A percentile compares a stretch with the other conserved stretches of the same genome.
Conservation (phyloP, 352 stramenopile genomes). For the Globisporangium heterothallicum region DNA sequence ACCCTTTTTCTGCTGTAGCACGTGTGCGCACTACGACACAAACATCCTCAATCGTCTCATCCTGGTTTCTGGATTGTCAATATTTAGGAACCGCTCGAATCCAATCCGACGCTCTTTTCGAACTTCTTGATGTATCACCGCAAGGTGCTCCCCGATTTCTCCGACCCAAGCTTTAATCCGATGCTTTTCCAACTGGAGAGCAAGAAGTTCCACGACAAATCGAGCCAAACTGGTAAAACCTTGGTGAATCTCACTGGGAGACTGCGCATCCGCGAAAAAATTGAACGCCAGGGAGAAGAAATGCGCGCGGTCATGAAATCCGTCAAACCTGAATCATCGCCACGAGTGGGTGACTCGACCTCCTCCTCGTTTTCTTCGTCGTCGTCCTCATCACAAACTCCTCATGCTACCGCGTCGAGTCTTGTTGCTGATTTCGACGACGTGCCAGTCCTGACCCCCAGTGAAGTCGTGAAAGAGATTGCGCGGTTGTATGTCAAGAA, state of each 20-base stretch:
- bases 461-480: conserved; percentile 49
- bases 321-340: background rate
- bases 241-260: conserved; percentile 28
- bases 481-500: conserved; percentile 61
- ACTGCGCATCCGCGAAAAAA: conserved; percentile 27
- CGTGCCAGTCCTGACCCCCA: conserved; percentile 10
- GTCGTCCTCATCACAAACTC: background rate
- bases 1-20: background rate
- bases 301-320: conserved; percentile 12
- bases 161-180: conserved; percentile 44
- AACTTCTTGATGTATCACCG: conserved; percentile 61
- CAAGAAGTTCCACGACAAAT: conserved; percentile 28
- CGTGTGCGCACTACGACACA: too few relatives aligned
- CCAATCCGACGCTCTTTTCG: conserved; percentile 64
- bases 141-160: conserved; percentile 51
- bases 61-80: too few relatives aligned
- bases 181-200: conserved; percentile 45
- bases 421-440: background rate
- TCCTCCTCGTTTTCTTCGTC: too few relatives aligned
- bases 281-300: conserved; percentile 35
- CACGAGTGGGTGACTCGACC: too few relatives aligned
- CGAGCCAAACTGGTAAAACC: conserved; percentile 31
- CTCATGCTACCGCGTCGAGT: background rate
- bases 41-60: too few relatives aligned
- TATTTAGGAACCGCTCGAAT: conserved; percentile 59